Base-by-base conservation (phyloP, 2,329 filamentous ascomycete genomes). In the Penicillium sp. region DNA sequence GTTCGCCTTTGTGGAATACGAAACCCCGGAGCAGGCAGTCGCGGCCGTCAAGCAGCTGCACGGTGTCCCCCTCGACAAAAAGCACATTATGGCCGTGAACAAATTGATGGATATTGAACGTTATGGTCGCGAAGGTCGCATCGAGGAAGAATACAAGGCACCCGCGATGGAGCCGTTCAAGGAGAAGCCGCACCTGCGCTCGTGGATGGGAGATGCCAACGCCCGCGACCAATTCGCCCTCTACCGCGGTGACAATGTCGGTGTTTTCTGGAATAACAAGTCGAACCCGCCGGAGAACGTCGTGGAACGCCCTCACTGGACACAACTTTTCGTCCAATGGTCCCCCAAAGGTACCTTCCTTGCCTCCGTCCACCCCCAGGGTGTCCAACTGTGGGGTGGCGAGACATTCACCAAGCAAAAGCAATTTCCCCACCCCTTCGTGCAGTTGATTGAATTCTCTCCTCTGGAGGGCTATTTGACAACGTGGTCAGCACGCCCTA, bases 221-320 rank as follows among this genome's bases (percentile, higher is more conserved):
- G 89, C 89, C 59, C 85, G 93, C 55, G 93, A 99, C 69, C 92
- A 99, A 77, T 93, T 97, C 64, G 88, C 88, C 70, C 90, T 97
- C 82, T 96, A 88, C 78, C 86, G 89, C 45, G 88, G 86, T 60
- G 93, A 99, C 45, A 87, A 86, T 55, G 93, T 99, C 31, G 91
- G 90, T 52, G 87, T 99, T 5, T 95, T 88, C 79, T 99, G 92
- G 92, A 97, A 97, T 77, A 95, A 95, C 78, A 93, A 95, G 75
- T 92, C 87, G 73, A 91, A 96, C 53, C 73, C 80, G 18, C 90
- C 92, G 4, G 93, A 99, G 72, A 83, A 82, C 56, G 82, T 96
- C 31, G 89, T 99, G 50, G 92, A 97, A 66, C 86, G 93, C 60
- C 84, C 87, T 64, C 88, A 95, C 79, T 99, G 93, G 93, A 99